Conservation (phyloP, 2,329 filamentous ascomycete genomes). For the Pestalotiopsis sp. region DNA sequence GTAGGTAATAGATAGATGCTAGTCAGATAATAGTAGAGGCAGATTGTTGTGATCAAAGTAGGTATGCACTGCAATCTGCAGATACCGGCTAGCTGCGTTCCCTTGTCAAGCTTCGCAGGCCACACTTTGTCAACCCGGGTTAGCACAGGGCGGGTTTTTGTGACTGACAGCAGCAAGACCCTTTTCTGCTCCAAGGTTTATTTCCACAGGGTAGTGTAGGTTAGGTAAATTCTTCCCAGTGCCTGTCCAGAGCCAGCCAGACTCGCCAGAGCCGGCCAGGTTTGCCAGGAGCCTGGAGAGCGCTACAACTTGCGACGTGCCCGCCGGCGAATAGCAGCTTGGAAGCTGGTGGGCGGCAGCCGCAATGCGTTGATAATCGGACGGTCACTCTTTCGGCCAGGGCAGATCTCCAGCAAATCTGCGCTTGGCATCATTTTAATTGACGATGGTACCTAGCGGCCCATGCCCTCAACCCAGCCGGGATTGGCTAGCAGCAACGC, state of each 20-base stretch:
- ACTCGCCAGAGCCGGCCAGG: no score
- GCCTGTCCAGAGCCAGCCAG: neutral
- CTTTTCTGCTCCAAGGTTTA: neutral
- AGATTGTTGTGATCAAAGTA: neutral
- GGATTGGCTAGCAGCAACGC: neutral
- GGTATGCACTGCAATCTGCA: neutral
- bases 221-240: neutral
- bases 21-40: neutral
- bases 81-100: neutral
- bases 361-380: neutral
- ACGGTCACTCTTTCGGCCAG: neutral
- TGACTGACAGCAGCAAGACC: neutral
- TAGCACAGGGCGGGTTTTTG: neutral
- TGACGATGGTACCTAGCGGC: neutral
- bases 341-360: no score
- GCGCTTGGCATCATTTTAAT: neutral
- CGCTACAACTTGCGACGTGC: no score
- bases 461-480: neutral
- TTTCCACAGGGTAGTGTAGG: neutral
- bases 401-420: neutral
- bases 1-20: neutral
- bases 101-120: neutral
- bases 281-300: no score
- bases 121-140: neutral
- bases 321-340: no score